A percentile compares a stretch with the other conserved stretches of the same genome.
Evolutionary conservation across 1,284 basidiomycete genomes (phyloP).

Genomic region (Sporisorium sorghi): DNA sequence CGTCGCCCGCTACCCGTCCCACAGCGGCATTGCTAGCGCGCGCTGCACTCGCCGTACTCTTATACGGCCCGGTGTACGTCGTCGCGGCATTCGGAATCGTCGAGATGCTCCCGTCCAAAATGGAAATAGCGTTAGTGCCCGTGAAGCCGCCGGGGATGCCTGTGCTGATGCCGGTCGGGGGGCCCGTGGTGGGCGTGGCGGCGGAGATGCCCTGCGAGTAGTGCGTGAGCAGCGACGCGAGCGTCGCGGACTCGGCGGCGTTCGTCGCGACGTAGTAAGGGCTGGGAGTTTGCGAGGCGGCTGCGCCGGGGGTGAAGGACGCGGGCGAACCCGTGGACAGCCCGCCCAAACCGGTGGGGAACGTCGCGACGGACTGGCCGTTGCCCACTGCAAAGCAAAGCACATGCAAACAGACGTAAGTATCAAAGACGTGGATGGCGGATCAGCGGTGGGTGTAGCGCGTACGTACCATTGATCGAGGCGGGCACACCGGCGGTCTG

Average conservation of each 20-base stretch:
- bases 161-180: constrained; percentile 31
- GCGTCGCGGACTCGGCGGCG: constrained; percentile 23
- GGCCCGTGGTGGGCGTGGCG: constrained; percentile 38
- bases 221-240: constrained; percentile 39
- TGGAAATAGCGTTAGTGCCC: constrained; percentile 17
- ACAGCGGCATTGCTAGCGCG: no score
- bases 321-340: constrained; percentile 23
- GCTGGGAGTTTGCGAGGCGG: constrained; percentile 1
- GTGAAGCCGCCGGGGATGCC: constrained; percentile 43
- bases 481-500: constrained; percentile 40
- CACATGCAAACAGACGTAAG: not conserved
- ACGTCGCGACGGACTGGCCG: constrained; percentile 27
- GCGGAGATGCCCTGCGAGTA: constrained; percentile 44
- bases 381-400: constrained; percentile 27
- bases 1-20: no score
- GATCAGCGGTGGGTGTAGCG: not conserved
- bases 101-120: constrained; percentile 34
- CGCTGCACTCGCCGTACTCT: no score
- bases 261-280: constrained; percentile 46
- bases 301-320: constrained; percentile 36
- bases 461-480: constrained; percentile 34
- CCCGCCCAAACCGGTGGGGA: constrained; percentile 34
- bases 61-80: constrained; percentile 36
- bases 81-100: constrained; percentile 50
- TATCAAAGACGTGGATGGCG: not conserved